phyloP scores from a whole-genome alignment of 1,139 yeast genomes.

The Candida glucosophila region DNA sequence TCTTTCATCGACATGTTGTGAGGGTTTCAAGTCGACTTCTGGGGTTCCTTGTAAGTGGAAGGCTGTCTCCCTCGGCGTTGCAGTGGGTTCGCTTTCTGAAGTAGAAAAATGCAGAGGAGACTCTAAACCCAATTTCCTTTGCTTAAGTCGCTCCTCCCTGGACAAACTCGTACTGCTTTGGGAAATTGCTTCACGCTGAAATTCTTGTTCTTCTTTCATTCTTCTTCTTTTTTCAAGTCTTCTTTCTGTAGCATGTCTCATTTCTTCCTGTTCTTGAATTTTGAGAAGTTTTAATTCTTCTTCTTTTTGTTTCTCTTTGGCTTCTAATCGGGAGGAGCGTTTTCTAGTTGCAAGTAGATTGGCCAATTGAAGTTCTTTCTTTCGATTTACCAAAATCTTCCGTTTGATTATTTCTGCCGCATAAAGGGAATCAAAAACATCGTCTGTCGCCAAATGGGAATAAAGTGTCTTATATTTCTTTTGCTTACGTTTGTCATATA shows the following conservation, averaged over 20 bases:
- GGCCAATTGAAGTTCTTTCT: slow-evolving; percentile 40
- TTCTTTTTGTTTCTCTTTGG: slow-evolving; percentile 37
- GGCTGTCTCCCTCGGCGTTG: no score
- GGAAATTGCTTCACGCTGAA: slow-evolving; percentile 4
- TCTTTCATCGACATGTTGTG: no score
- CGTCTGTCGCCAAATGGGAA: slow-evolving; percentile 10
- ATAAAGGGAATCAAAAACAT: slow-evolving; percentile 17
- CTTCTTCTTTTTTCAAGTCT: slow-evolving; percentile 30
- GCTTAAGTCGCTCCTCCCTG: slow-evolving; percentile 36
- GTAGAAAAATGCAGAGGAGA: no score
- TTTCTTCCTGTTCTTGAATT: slow-evolving; percentile 23
- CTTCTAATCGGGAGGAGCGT: slow-evolving; percentile 40
- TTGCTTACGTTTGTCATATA: slow-evolving; percentile 9
- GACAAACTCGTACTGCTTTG: slow-evolving; percentile 19
- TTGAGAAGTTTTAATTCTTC: slow-evolving; percentile 28
- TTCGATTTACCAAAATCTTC: slow-evolving; percentile 30
- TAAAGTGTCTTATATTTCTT: slow-evolving; percentile 13
- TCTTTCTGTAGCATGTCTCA: slow-evolving; percentile 23
- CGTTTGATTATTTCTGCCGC: slow-evolving; percentile 29
- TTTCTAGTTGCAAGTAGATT: slow-evolving; percentile 42
- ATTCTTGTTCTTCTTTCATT: slow-evolving; percentile 8
- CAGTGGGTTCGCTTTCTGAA: no score
- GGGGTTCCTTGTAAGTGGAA: no score
- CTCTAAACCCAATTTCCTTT: no score
- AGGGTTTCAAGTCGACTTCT: no score